Evolutionary conservation across 495 filamentous ascomycete species (phyloP).

Genomic region (Xylaria longipes): DNA sequence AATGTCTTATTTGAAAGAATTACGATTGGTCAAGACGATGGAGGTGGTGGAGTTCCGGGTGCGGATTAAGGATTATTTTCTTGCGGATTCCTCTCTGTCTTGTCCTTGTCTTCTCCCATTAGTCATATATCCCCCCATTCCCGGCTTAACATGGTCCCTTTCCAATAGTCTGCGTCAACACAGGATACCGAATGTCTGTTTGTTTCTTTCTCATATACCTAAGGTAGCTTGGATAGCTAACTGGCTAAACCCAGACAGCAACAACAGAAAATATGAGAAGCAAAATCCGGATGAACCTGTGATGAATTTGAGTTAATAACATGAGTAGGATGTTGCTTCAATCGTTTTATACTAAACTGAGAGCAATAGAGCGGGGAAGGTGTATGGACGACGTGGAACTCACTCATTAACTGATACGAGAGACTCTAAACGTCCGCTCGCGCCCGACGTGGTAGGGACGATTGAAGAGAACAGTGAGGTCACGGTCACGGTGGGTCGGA

Average conservation of each 20-base stretch:
- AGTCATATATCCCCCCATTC: neutral
- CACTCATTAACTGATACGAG: neutral
- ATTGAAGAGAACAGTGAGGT: conserved; percentile 1
- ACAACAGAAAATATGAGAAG: neutral
- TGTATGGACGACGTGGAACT: neutral
- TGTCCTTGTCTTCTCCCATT: neutral
- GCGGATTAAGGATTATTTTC: neutral
- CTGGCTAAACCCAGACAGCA: neutral
- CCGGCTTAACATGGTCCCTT: neutral
- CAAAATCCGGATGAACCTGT: neutral
- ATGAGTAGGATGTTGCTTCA: neutral
- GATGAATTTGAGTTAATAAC: neutral
- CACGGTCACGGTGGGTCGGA: conserved; percentile 20
- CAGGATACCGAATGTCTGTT: neutral
- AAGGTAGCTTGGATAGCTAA: neutral
- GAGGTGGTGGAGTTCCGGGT: neutral
- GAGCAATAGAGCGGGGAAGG: neutral
- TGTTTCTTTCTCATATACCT: neutral
- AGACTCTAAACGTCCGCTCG: neutral
- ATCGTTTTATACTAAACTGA: neutral
- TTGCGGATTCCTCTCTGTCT: neutral
- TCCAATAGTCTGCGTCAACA: neutral
- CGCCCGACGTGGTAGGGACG: conserved; percentile 1
- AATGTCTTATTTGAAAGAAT: neutral
- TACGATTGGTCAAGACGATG: neutral